Percentiles rank a stretch among this genome's conserved stretches.
Evolutionary conservation across 2,329 filamentous ascomycete species (phyloP).

Genomic region (Diaporthe ilicicola): DNA sequence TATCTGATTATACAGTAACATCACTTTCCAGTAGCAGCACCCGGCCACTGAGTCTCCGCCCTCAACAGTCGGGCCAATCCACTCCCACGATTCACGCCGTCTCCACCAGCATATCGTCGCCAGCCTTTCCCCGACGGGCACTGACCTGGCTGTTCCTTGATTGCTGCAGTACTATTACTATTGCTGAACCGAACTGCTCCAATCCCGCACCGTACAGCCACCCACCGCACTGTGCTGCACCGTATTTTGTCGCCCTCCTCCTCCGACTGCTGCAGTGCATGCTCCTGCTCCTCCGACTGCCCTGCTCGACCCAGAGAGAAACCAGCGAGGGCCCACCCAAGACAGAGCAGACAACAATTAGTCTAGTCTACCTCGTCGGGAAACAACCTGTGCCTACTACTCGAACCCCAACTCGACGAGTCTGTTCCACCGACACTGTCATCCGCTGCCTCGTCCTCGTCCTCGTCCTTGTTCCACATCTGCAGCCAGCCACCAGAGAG

Average conservation of each 20-base stretch:
- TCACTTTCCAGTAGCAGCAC: constrained; percentile 8
- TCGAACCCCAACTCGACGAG: neutral
- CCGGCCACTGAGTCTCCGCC: constrained; percentile 4
- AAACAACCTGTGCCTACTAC: neutral
- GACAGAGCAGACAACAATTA: neutral
- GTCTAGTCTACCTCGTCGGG: too few relatives aligned
- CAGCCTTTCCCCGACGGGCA: constrained; percentile 21
- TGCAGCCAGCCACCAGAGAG: neutral
- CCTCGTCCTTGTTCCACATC: neutral
- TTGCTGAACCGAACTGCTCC: constrained; percentile 17
- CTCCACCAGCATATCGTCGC: constrained; percentile 19
- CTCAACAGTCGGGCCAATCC: constrained; percentile 10
- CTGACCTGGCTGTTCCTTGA: constrained; percentile 21
- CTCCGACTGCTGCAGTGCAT: neutral
- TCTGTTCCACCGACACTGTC: neutral
- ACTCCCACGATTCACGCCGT: constrained; percentile 21
- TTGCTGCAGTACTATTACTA: constrained; percentile 19
- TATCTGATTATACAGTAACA: neutral
- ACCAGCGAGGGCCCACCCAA: neutral
- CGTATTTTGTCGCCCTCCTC: constrained; percentile 5
- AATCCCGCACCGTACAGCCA: neutral
- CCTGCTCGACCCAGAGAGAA: neutral
- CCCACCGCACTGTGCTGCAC: neutral
- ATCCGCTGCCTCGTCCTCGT: neutral
- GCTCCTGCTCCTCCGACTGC: neutral